Evolutionary conservation across 192 early-diverging fungal genomes (phyloP), one percentile per base, ranked within the genome.

Genomic region (Backusella parvicylindrica): DNA sequence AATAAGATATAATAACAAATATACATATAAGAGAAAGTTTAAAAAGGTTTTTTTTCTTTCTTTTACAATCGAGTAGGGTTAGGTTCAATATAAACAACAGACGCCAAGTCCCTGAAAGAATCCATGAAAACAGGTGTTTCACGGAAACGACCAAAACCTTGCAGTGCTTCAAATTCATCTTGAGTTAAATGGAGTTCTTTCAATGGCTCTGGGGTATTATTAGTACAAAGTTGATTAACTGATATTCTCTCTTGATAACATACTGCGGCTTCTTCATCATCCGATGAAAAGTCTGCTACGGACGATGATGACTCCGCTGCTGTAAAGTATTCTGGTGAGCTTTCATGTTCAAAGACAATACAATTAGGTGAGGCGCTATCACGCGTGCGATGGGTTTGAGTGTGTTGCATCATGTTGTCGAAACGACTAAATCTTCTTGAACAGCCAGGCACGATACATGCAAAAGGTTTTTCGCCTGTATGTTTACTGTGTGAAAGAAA

Each of bases 361-460:
- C 5, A 37, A 31, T 9, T 13, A 18, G 40, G 28, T 70, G 68
- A 47, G 21, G 28, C 6, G 21, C 15, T 18, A 56, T 31, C 38
- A 49, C 85, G 81, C 47, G 82, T 68, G 53, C 75, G 77, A 76
- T 93, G 92, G 49, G 90, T 93, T 47, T 91, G 90, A 11, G 90
- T 90, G 68, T 93, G 92, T 79, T 93, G 92, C 80, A 91, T 89
- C 92, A 93, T 93, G 72, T 93, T 93, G 75, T 93, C 92, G 65
- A 92, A 92, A 7, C 92, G 89, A 80, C 90, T 92, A 47, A 93
- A 93, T 69, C 84, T 85, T 64, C 89, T 83, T 73, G 81, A 80
- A 74, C 92, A 93, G 18, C 82, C 86, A 49, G 89, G 88, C 13
- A 89, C 84, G 11, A 91, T 80, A 65, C 92, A 93, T 66, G 86